A percentile compares a stretch with the other conserved stretches of the same genome.
Conservation (phyloP, 1,284 basidiomycete species). For the Ustilago vetiveriae region DNA sequence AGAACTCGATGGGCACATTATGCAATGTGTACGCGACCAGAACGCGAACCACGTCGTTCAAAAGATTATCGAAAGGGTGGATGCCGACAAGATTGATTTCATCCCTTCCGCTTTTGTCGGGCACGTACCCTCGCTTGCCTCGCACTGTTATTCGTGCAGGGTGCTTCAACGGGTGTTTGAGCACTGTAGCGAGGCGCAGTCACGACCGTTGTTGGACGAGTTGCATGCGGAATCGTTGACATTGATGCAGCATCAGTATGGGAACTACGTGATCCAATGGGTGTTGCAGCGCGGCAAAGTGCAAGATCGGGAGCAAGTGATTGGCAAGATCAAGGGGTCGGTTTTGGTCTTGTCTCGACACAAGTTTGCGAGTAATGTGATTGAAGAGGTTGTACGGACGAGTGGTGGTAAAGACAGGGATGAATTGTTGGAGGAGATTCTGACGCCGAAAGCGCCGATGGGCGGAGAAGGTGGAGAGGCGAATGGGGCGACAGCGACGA, state of each 20-base stretch:
- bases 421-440: constrained; percentile 81
- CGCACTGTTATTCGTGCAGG: constrained; percentile 92
- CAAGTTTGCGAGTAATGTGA: constrained; percentile 97
- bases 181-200: constrained; percentile 72
- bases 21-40: constrained; percentile 88
- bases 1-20: constrained; percentile 82
- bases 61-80: constrained; percentile 67
- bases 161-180: constrained; percentile 94
- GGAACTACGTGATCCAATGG: constrained; percentile 94
- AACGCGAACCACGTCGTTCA: constrained; percentile 92
- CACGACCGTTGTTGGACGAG: constrained; percentile 82
- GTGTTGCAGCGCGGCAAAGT: constrained; percentile 81
- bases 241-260: constrained; percentile 69
- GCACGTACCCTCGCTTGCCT: constrained; percentile 83
- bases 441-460: constrained; percentile 68
- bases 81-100: constrained; percentile 79
- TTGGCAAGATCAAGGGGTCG: constrained; percentile 79
- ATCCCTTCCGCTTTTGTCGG: constrained; percentile 78
- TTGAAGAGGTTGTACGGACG: constrained; percentile 86
- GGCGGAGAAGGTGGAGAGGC: neutral
- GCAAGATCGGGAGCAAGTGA: constrained; percentile 77
- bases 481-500: too few species aligned
- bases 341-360: constrained; percentile 76
- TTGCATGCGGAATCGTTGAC: constrained; percentile 75
- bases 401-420: constrained; percentile 75